Evolutionary conservation across 106 monocot species (phyloP).

Genomic region (Dendrobium huoshanense): DNA sequence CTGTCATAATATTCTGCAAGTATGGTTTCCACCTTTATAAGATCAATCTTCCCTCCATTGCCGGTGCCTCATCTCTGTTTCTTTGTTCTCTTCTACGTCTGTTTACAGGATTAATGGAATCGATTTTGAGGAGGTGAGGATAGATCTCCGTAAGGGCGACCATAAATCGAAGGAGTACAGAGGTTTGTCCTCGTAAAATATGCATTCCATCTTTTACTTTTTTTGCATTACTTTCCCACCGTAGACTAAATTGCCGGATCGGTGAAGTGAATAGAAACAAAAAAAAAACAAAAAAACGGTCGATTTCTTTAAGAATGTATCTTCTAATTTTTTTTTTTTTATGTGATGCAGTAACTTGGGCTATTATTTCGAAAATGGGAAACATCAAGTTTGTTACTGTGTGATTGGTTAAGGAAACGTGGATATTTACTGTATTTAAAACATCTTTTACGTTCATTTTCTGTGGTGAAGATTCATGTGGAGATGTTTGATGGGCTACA

Average conservation of each 20-base stretch:
- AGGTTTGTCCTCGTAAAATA: slow-evolving; percentile 25
- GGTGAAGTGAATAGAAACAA: too few species aligned
- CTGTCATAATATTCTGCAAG: slow-evolving; percentile 97
- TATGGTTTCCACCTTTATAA: slow-evolving; percentile 6
- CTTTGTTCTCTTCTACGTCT: background rate
- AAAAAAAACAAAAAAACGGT: too few species aligned
- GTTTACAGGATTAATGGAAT: slow-evolving; percentile 56
- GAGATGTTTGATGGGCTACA: too few species aligned
- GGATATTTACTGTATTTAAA: too few species aligned
- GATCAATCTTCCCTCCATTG: background rate
- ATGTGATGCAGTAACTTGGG: too few species aligned
- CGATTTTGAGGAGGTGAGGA: slow-evolving; percentile 82
- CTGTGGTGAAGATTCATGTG: too few species aligned
- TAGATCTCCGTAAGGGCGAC: slow-evolving; percentile 56
- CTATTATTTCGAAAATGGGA: too few species aligned
- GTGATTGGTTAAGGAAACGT: too few species aligned
- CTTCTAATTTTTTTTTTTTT: too few species aligned
- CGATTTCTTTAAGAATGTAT: too few species aligned
- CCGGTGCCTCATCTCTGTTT: background rate
- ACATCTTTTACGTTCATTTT: too few species aligned
- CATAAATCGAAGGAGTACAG: slow-evolving; percentile 55
- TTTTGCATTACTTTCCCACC: background rate
- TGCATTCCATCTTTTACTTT: background rate
- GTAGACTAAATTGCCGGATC: background rate
- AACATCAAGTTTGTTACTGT: too few species aligned